Conservation (phyloP, 768 basidiomycete genomes). For the Tricholoma hemisulphureum region DNA sequence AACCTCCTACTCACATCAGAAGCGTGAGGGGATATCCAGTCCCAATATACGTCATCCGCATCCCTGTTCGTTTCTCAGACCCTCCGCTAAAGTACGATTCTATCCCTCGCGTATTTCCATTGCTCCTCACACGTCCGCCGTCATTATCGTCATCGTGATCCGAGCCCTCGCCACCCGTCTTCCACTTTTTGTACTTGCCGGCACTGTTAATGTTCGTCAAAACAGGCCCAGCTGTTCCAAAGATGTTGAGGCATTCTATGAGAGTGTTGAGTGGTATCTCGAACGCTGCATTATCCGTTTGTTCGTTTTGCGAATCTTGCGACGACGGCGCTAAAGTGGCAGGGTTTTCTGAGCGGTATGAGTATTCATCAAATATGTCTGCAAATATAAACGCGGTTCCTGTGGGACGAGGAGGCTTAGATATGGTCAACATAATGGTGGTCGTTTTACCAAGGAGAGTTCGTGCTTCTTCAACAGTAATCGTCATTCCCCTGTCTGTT, state of each 20-base stretch:
- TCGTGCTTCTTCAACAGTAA: constrained; percentile 84
- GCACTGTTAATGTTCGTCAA: constrained; percentile 25
- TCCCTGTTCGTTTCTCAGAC: constrained; percentile 69
- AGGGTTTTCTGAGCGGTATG: constrained; percentile 48
- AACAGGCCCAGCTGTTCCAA: constrained; percentile 70
- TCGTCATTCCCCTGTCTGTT: constrained; percentile 64
- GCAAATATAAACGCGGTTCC: constrained; percentile 82
- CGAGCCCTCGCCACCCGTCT: constrained; percentile 44
- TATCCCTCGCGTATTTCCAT: constrained; percentile 33
- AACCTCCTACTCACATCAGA: constrained; percentile 59
- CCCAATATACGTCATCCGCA: constrained; percentile 83
- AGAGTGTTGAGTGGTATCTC: constrained; percentile 83
- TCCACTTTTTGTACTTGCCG: constrained; percentile 49
- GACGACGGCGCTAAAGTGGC: constrained; percentile 20
- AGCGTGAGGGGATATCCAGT: constrained; percentile 75
- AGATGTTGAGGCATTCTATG: constrained; percentile 90
- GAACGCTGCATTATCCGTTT: constrained; percentile 49
- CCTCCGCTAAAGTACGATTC: constrained; percentile 57
- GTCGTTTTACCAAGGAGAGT: constrained; percentile 63
- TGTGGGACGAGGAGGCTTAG: constrained; percentile 28
- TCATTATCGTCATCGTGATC: constrained; percentile 42
- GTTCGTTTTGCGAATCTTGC: constrained; percentile 26
- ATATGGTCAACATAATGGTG: not conserved
- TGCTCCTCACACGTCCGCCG: constrained; percentile 29
- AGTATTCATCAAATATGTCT: constrained; percentile 78